Percentiles rank a stretch among this genome's conserved stretches.
phyloP scores from a whole-genome alignment of 202 grass and related monocot genomes.

The Zoysia matrella region DNA sequence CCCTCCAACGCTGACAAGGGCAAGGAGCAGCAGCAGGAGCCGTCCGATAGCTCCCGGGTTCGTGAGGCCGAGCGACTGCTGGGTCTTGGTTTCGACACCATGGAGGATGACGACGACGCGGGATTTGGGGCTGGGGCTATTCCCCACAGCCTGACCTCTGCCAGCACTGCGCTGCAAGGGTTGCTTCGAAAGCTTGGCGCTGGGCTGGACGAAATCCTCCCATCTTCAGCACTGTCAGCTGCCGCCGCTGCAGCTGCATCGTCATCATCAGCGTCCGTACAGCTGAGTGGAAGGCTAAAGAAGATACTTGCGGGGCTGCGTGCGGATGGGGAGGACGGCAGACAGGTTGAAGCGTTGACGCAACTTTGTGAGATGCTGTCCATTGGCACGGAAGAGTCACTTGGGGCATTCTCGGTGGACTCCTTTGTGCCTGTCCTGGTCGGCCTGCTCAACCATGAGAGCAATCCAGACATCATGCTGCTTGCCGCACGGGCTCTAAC shows the following conservation, averaged over 20 bases:
- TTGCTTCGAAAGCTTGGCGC: conserved; percentile 79
- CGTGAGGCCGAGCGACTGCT: conserved; percentile 72
- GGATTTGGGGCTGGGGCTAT: conserved; percentile 58
- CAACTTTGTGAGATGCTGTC: conserved; percentile 90
- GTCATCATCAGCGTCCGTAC: conserved; percentile 44
- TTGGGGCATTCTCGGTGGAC: conserved; percentile 68
- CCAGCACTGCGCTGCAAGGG: conserved; percentile 80
- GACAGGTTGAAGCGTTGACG: conserved; percentile 64
- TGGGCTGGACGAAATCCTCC: conserved; percentile 78
- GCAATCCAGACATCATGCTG: conserved; percentile 88
- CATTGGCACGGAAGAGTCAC: conserved; percentile 83
- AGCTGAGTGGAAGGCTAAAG: conserved; percentile 67
- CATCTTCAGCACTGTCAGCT: conserved; percentile 50
- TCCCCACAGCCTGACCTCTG: conserved; percentile 73
- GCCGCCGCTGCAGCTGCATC: conserved; percentile 53
- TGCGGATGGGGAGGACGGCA: conserved; percentile 75
- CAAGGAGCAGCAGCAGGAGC: conserved; percentile 67
- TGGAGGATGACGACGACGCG: conserved; percentile 66
- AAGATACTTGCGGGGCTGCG: conserved; percentile 67
- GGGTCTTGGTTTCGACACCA: conserved; percentile 59
- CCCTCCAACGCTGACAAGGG: conserved; percentile 62
- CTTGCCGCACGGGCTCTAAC: conserved; percentile 80
- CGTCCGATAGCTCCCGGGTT: conserved; percentile 45
- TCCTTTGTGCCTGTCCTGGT: conserved; percentile 83
- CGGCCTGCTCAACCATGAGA: conserved; percentile 78